Conservation (phyloP, 2,329 filamentous ascomycete genomes). For the Phialocephala subalpina region DNA sequence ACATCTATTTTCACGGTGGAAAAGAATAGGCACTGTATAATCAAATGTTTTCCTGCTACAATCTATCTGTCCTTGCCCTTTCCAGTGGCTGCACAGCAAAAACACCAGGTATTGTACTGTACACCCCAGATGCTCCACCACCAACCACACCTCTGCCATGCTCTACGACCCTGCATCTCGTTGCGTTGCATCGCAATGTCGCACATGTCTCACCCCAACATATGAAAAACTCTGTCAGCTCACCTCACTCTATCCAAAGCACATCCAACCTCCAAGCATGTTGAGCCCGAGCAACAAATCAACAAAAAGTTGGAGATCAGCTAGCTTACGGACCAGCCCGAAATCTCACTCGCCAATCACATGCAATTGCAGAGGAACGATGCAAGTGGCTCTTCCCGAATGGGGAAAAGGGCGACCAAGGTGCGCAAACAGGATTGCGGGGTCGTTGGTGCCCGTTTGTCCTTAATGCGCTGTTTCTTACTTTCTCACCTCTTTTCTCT, state of each 20-base stretch:
- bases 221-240: no score
- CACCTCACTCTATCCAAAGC: no score
- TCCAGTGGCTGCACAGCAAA: no score
- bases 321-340: conserved; percentile 3
- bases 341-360: neutral
- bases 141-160: neutral
- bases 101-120: neutral
- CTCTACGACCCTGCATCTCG: neutral
- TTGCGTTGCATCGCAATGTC: neutral
- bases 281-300: no score
- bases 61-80: no score
- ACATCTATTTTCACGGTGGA: no score
- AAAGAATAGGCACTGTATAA: no score
- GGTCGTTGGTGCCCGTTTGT: neutral
- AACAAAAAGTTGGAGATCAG: neutral
- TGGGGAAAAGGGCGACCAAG: neutral
- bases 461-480: neutral
- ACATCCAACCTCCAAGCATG: no score
- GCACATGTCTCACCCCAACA: neutral
- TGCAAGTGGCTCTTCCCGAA: neutral
- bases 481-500: neutral
- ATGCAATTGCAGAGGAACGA: neutral
- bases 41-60: no score
- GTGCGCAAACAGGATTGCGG: conserved; percentile 3
- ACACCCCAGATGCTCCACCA: neutral